These are phyloP conservation scores for Ophiocordyceps camponoti-floridani DNA, from an alignment of 2,329 filamentous ascomycete species.

Conservation along the genomic window DNA sequence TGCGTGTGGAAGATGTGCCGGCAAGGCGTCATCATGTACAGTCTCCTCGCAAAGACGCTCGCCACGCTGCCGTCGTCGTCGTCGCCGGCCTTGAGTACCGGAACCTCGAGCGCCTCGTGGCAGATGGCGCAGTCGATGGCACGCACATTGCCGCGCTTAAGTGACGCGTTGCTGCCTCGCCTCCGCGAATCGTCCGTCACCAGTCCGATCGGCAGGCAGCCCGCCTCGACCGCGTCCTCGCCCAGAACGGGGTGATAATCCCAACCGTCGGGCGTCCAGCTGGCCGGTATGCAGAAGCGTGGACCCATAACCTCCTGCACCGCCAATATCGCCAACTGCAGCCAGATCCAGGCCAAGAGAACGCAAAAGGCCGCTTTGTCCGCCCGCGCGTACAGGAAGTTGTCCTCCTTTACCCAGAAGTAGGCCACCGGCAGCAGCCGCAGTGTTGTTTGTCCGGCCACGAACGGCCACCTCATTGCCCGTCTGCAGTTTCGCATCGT, in stretches of 20 bases:
- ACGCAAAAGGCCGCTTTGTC: slow-evolving; percentile 47
- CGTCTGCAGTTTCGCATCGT: slow-evolving; percentile 78
- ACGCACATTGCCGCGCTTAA: slow-evolving; percentile 12
- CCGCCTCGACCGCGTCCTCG: slow-evolving; percentile 65
- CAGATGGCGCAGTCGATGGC: slow-evolving; percentile 90
- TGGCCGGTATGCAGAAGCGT: slow-evolving; percentile 62
- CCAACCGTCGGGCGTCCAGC: slow-evolving; percentile 59
- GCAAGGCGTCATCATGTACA: slow-evolving; percentile 96
- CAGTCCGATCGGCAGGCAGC: slow-evolving; percentile 64
- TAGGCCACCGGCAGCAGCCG: slow-evolving; percentile 70
- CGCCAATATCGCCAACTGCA: slow-evolving; percentile 63
- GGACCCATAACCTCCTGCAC: slow-evolving; percentile 77
- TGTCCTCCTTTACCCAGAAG: slow-evolving; percentile 62
- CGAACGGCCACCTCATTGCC: slow-evolving; percentile 81
- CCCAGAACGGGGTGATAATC: slow-evolving; percentile 87
- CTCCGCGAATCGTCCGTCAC: slow-evolving; percentile 5
- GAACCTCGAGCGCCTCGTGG: slow-evolving; percentile 78
- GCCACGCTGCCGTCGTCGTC: slow-evolving; percentile 37
- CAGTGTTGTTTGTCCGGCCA: slow-evolving; percentile 64
- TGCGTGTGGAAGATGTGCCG: slow-evolving; percentile 85
- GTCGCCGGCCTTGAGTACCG: slow-evolving; percentile 47
- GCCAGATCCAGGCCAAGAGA: slow-evolving; percentile 60
- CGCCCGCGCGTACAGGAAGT: slow-evolving; percentile 61
- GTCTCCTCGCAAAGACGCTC: slow-evolving; percentile 58
- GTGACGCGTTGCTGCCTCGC: not conserved